Conservation (phyloP, 1,284 basidiomycete species). For the Ceratobasidium sp. region DNA sequence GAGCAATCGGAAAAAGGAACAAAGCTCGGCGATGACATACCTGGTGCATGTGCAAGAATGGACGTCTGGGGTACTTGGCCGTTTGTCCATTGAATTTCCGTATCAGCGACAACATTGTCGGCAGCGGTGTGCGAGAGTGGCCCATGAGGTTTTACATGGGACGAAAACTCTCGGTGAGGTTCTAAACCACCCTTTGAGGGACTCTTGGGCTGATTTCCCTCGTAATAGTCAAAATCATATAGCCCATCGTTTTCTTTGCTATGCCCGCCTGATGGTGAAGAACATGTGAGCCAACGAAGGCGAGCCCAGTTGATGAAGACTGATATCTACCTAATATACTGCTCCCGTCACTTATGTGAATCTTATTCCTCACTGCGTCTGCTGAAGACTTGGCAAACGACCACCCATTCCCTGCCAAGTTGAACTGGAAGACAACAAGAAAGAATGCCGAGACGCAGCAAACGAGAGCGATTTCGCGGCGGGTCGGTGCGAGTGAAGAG, state of each 20-base stretch:
- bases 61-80: conserved; percentile 46
- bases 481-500: conserved; percentile 30
- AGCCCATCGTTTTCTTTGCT: conserved; percentile 37
- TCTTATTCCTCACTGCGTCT: conserved; percentile 5
- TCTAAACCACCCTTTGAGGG: neutral
- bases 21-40: conserved; percentile 25
- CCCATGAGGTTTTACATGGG: conserved; percentile 38
- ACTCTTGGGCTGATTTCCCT: conserved; percentile 4
- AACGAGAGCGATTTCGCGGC: conserved; percentile 30
- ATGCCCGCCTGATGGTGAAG: neutral
- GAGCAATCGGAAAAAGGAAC: neutral
- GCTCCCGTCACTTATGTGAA: conserved; percentile 29
- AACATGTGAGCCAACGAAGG: too few species aligned
- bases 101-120: conserved; percentile 35
- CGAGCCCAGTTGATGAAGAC: too few species aligned
- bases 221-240: conserved; percentile 42
- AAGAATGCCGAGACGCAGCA: conserved; percentile 32
- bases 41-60: conserved; percentile 48
- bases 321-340: neutral
- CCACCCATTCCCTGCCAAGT: conserved; percentile 25
- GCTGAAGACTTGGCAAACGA: conserved; percentile 28
- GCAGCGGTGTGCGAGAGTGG: conserved; percentile 4
- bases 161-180: conserved; percentile 41
- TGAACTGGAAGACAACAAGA: conserved; percentile 10
- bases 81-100: conserved; percentile 44